phyloP scores from a whole-genome alignment of 768 basidiomycete genomes.

The Mycena pura region DNA sequence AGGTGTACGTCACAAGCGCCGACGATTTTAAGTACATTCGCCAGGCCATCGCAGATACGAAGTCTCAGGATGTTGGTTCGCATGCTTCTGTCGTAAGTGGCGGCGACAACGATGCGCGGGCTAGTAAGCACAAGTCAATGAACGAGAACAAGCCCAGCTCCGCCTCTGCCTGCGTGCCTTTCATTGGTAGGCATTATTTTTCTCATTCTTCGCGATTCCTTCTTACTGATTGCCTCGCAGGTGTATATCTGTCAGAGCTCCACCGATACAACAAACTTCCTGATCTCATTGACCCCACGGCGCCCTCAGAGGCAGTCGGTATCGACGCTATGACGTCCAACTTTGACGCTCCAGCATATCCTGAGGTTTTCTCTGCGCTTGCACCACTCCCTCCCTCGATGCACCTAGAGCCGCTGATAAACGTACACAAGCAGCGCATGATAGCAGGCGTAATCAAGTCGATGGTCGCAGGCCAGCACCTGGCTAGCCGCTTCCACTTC shows the following conservation, averaged over 20 bases:
- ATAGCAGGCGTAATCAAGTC: conserved; percentile 83
- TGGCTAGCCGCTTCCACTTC: conserved; percentile 75
- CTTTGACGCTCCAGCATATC: conserved; percentile 74
- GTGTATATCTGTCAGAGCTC: conserved; percentile 79
- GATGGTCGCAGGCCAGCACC: conserved; percentile 82
- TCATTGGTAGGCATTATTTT: conserved; percentile 64
- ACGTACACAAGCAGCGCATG: conserved; percentile 86
- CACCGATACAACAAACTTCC: conserved; percentile 70
- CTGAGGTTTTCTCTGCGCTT: conserved; percentile 80
- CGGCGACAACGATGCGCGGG: conserved; percentile 44
- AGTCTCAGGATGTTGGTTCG: conserved; percentile 60
- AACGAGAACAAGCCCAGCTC: conserved; percentile 48
- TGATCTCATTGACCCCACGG: conserved; percentile 83
- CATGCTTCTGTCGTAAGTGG: conserved; percentile 62
- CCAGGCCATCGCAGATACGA: conserved; percentile 69
- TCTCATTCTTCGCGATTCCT: neutral
- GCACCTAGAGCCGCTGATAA: conserved; percentile 85
- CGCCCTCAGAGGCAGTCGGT: conserved; percentile 70
- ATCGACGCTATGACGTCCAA: conserved; percentile 67
- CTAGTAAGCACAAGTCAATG: conserved; percentile 46
- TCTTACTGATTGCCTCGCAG: conserved; percentile 42
- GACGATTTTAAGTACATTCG: conserved; percentile 82
- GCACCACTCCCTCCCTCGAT: conserved; percentile 77
- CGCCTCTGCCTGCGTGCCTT: conserved; percentile 75
- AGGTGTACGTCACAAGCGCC: conserved; percentile 62